Conservation (phyloP, 1,284 basidiomycete species). For the Rhodotorula sp. region DNA sequence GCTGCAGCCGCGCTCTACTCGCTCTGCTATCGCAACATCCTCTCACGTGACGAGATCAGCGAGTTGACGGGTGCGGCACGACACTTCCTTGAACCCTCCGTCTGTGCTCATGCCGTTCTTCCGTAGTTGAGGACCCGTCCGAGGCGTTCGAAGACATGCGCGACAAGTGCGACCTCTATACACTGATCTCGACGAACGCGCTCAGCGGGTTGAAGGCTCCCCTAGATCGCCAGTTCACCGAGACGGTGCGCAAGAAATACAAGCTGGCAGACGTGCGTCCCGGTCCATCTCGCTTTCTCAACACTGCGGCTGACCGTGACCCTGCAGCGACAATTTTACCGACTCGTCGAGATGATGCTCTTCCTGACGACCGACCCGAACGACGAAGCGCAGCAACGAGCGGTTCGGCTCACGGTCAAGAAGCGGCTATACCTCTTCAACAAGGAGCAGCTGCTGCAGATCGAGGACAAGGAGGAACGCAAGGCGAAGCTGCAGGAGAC, state of each 20-base stretch:
- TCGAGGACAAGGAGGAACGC: constrained; percentile 69
- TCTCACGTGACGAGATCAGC: constrained; percentile 65
- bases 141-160: constrained; percentile 93
- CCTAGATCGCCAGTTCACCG: constrained; percentile 69
- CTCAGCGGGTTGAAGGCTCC: constrained; percentile 67
- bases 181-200: constrained; percentile 64
- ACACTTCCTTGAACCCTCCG: not conserved
- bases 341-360: constrained; percentile 87
- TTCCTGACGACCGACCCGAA: constrained; percentile 59
- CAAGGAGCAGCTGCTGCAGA: constrained; percentile 58
- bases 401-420: constrained; percentile 60
- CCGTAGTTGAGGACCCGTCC: constrained; percentile 83
- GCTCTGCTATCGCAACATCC: constrained; percentile 75
- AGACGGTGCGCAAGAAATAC: constrained; percentile 71
- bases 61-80: constrained; percentile 61
- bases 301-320: not conserved
- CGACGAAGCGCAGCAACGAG: constrained; percentile 20
- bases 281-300: too few relatives aligned
- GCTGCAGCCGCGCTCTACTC: constrained; percentile 76
- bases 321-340: constrained; percentile 80
- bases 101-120: not conserved
- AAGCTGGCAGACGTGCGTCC: constrained; percentile 80
- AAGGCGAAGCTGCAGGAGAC: constrained; percentile 89
- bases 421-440: constrained; percentile 92
- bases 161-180: constrained; percentile 83